phyloP scores from a whole-genome alignment of 2,329 filamentous ascomycete species.

The Fusarium penzigii region DNA sequence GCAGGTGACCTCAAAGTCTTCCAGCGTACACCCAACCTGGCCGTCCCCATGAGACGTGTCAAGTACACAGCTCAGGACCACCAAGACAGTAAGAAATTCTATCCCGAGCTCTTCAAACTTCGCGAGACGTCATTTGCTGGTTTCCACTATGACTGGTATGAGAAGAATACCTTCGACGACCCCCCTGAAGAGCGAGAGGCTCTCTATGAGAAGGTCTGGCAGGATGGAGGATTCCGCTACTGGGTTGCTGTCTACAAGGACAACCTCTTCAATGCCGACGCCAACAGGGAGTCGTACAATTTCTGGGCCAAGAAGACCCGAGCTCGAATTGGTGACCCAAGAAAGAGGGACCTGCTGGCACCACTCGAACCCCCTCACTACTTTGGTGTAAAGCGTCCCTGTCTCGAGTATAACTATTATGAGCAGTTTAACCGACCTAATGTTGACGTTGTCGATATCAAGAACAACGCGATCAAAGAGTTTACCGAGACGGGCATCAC shows the following conservation, averaged over 20 bases:
- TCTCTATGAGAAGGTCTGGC: constrained; percentile 51
- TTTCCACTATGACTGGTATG: constrained; percentile 56
- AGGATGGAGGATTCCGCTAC: constrained; percentile 54
- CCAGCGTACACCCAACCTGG: constrained; percentile 67
- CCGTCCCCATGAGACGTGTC: constrained; percentile 59
- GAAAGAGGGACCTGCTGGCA: constrained; percentile 51
- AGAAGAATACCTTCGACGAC: constrained; percentile 58
- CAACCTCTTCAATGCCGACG: constrained; percentile 43
- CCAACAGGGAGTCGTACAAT: constrained; percentile 54
- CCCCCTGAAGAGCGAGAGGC: constrained; percentile 49
- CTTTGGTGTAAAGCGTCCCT: constrained; percentile 55
- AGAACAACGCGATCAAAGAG: constrained; percentile 40
- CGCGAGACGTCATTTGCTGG: constrained; percentile 58
- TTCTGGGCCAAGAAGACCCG: constrained; percentile 57
- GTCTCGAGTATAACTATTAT: constrained; percentile 45
- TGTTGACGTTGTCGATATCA: constrained; percentile 46
- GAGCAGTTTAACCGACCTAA: constrained; percentile 47
- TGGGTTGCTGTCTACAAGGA: constrained; percentile 59
- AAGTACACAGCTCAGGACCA: constrained; percentile 41
- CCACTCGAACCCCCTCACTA: constrained; percentile 53
- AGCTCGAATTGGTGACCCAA: constrained; percentile 50
- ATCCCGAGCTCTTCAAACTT: constrained; percentile 52
- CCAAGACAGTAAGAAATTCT: constrained; percentile 43
- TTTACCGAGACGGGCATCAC: constrained; percentile 44
- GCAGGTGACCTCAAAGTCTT: constrained; percentile 59